Evolutionary conservation across 345 rosid genomes (phyloP).

Genomic region (Citrus australasica): DNA sequence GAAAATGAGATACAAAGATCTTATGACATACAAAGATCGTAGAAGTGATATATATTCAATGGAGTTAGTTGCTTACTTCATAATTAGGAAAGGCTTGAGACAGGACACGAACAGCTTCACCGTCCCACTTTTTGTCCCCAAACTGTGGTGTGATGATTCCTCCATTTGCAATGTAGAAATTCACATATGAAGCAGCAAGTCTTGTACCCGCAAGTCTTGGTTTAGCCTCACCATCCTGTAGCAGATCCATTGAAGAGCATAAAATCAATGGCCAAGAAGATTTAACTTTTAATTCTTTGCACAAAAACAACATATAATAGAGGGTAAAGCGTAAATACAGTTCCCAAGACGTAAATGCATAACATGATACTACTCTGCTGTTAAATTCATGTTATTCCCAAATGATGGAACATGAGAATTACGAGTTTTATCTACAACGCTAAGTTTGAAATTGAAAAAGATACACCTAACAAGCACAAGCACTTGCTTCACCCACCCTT

Average conservation of each 20-base stretch:
- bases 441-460: neutral
- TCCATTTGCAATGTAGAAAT: conserved; percentile 78
- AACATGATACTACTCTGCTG: neutral
- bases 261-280: neutral
- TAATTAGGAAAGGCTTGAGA: conserved; percentile 62
- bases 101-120: conserved; percentile 74
- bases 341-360: neutral
- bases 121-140: conserved; percentile 76
- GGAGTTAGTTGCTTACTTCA: conserved; percentile 36
- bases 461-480: neutral
- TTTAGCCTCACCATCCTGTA: conserved; percentile 59
- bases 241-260: neutral
- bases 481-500: neutral
- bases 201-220: conserved; percentile 67
- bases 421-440: neutral
- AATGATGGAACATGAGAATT: neutral
- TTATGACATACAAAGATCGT: neutral
- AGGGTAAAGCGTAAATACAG: neutral
- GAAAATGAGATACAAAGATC: no score
- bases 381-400: neutral
- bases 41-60: neutral
- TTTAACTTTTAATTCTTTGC: neutral
- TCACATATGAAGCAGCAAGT: conserved; percentile 83
- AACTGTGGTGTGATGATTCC: conserved; percentile 72
- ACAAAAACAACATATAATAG: neutral